These are phyloP conservation scores for Metschnikowia noctiluminum DNA, from an alignment of 805 yeast genomes.

Conservation along the genomic window DNA sequence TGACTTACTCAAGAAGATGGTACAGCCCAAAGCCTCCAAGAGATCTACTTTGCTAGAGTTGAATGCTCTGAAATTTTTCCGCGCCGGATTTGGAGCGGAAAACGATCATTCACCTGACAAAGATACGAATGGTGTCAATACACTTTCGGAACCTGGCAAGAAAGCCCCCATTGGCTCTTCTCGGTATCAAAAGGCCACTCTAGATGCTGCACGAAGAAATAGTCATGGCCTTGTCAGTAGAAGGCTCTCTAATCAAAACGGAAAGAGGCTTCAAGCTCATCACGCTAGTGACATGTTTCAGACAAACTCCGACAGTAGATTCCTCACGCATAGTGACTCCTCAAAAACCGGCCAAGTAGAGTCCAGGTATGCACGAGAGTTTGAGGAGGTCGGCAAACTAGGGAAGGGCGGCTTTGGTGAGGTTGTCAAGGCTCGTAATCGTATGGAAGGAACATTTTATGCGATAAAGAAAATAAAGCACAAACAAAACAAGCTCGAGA, in stretches of 20 bases:
- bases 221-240: neutral
- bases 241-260: neutral
- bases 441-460: conserved; percentile 90
- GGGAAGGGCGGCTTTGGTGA: conserved; percentile 98
- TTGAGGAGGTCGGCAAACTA: conserved; percentile 86
- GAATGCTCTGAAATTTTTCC: conserved; percentile 74
- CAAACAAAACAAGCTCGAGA: conserved; percentile 71
- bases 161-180: conserved; percentile 14
- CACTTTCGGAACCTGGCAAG: neutral
- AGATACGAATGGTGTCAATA: neutral
- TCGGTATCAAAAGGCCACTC: conserved; percentile 9
- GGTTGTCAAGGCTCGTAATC: conserved; percentile 93
- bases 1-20: conserved; percentile 64
- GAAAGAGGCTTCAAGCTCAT: neutral
- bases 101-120: neutral
- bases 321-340: neutral
- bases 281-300: neutral
- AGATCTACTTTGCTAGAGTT: conserved; percentile 83
- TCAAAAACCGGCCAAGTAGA: conserved; percentile 6
- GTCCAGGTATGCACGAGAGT: conserved; percentile 78
- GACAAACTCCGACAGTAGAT: neutral
- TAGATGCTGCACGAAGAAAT: conserved; percentile 14
- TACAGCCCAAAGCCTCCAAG: conserved; percentile 61
- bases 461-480: conserved; percentile 92
- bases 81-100: conserved; percentile 49